Evolutionary conservation across 768 basidiomycete genomes (phyloP).

Genomic region (Tulasnella calospora): DNA sequence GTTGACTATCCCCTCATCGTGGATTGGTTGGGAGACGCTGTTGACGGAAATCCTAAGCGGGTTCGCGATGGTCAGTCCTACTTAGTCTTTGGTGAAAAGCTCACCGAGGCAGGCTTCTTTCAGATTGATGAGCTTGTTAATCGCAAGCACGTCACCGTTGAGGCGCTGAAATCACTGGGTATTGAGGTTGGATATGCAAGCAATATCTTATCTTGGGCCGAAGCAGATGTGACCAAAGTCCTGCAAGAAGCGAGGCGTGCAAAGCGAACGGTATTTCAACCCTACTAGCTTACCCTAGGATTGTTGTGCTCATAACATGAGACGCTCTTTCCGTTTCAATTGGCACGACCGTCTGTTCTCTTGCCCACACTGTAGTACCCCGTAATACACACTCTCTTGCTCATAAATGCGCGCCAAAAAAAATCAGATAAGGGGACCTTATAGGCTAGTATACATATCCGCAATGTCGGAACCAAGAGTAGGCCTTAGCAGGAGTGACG

Average conservation of each 20-base stretch:
- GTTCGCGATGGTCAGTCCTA: not conserved
- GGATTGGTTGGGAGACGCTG: not conserved
- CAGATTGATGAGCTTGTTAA: not conserved
- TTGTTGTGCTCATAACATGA: too few species aligned
- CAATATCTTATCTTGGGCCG: not conserved
- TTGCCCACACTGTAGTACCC: too few species aligned
- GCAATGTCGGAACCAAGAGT: conserved; percentile 17
- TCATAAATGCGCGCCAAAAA: not conserved
- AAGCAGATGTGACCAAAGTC: not conserved
- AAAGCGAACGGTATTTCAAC: not conserved
- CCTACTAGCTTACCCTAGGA: not conserved
- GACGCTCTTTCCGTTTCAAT: too few species aligned
- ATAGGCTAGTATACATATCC: conserved; percentile 6
- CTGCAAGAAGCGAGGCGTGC: not conserved
- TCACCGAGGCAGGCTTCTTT: not conserved
- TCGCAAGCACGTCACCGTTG: not conserved
- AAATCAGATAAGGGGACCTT: not conserved
- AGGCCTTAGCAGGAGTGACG: not conserved
- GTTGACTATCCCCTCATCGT: not conserved
- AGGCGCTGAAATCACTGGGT: not conserved
- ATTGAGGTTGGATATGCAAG: not conserved
- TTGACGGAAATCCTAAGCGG: not conserved
- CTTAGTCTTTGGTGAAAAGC: not conserved
- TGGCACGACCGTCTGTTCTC: too few species aligned
- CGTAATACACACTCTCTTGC: not conserved